Conservation (phyloP, 1,139 yeast species). For the Spencermartinsiella ligniputridi region DNA sequence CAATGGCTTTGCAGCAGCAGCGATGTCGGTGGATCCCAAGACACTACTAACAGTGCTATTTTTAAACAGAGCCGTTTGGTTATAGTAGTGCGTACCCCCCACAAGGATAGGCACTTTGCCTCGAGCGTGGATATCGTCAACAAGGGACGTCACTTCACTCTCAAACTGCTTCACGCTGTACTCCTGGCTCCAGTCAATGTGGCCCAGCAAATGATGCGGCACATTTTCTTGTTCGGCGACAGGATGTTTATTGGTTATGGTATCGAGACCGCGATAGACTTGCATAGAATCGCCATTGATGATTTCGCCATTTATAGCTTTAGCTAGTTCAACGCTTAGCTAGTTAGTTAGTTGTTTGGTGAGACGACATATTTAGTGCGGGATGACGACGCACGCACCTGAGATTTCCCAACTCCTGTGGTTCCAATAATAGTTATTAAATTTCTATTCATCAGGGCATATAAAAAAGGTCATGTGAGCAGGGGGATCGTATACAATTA, state of each 20-base stretch:
- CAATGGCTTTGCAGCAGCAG: slow-evolving; percentile 15
- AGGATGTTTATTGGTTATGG: slow-evolving; percentile 91
- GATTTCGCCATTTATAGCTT: slow-evolving; percentile 75
- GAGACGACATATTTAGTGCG: not conserved
- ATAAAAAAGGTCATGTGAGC: no score
- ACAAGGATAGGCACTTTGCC: slow-evolving; percentile 83
- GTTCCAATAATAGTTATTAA: slow-evolving; percentile 83
- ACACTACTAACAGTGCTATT: slow-evolving; percentile 47
- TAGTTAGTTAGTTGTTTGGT: slow-evolving; percentile 18
- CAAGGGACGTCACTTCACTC: slow-evolving; percentile 54
- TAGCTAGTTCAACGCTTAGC: slow-evolving; percentile 75
- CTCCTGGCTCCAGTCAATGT: slow-evolving; percentile 73
- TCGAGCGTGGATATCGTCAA: slow-evolving; percentile 59
- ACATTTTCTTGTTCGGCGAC: slow-evolving; percentile 65
- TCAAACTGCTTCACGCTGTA: slow-evolving; percentile 81
- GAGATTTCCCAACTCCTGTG: slow-evolving; percentile 97
- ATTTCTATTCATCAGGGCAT: no score
- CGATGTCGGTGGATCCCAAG: slow-evolving; percentile 7
- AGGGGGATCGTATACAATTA: no score
- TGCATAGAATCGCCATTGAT: slow-evolving; percentile 98
- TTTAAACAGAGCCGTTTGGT: slow-evolving; percentile 69
- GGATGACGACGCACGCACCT: slow-evolving; percentile 36
- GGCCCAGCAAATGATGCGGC: slow-evolving; percentile 83
- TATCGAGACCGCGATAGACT: slow-evolving; percentile 67
- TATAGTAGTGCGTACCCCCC: slow-evolving; percentile 95